These are phyloP conservation scores for Termitomyces sp. DNA, from an alignment of 768 basidiomycete genomes.

Conservation along the genomic window DNA sequence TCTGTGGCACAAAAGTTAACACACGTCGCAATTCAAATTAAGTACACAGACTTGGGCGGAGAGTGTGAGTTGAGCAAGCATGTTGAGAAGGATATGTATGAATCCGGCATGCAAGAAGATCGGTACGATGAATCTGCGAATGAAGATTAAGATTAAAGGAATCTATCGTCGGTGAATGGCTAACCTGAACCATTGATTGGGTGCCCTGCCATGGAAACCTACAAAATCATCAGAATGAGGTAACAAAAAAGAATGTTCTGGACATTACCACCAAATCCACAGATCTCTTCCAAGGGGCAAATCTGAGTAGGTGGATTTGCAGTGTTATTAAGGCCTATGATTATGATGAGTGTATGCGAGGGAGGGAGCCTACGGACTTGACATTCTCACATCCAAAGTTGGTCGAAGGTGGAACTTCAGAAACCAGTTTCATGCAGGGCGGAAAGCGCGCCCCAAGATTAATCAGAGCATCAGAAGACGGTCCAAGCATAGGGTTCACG, in stretches of 20 bases:
- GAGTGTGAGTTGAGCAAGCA: slow-evolving; percentile 82
- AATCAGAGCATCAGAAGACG: slow-evolving; percentile 80
- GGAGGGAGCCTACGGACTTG: not conserved
- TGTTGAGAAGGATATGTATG: slow-evolving; percentile 87
- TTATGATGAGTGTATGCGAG: not conserved
- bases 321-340: slow-evolving; percentile 76
- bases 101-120: slow-evolving; percentile 96
- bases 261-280: slow-evolving; percentile 77
- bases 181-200: slow-evolving; percentile 51
- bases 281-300: slow-evolving; percentile 80
- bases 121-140: slow-evolving; percentile 73
- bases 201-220: slow-evolving; percentile 42
- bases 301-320: slow-evolving; percentile 68
- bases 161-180: slow-evolving; percentile 6
- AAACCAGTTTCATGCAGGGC: slow-evolving; percentile 83
- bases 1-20: slow-evolving; percentile 37
- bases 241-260: slow-evolving; percentile 26
- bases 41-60: slow-evolving; percentile 62
- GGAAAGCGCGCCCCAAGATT: slow-evolving; percentile 90
- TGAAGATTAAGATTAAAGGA: slow-evolving; percentile 2
- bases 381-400: slow-evolving; percentile 54
- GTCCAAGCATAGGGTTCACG: slow-evolving; percentile 90
- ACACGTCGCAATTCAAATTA: not conserved
- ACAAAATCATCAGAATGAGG: not conserved
- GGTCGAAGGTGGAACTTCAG: slow-evolving; percentile 51